These are phyloP conservation scores for Penicillium sp. DNA, from an alignment of 2,329 filamentous ascomycete genomes.

Conservation along the genomic window DNA sequence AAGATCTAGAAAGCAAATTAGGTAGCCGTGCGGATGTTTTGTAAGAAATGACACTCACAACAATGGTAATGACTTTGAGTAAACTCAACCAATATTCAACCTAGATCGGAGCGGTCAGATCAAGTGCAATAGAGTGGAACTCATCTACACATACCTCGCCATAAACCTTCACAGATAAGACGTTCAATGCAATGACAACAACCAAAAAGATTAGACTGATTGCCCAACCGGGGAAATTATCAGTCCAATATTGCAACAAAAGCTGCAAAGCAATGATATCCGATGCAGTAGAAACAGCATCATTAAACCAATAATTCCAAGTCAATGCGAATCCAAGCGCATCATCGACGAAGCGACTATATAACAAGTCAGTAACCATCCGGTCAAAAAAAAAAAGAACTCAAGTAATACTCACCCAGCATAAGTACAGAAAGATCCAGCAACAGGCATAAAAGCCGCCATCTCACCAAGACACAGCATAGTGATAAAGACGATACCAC, in stretches of 20 bases:
- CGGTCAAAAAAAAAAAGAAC: not conserved
- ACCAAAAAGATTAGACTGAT: slow-evolving; percentile 62
- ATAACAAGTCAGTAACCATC: slow-evolving; percentile 1
- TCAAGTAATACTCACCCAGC: slow-evolving; percentile 43
- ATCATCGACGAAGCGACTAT: slow-evolving; percentile 45
- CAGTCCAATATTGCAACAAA: slow-evolving; percentile 60
- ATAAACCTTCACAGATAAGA: slow-evolving; percentile 54
- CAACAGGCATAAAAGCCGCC: slow-evolving; percentile 57
- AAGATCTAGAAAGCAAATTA: slow-evolving; percentile 45
- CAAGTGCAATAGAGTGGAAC: not conserved
- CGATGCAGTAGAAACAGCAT: slow-evolving; percentile 59
- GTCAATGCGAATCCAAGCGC: slow-evolving; percentile 46
- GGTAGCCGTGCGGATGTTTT: slow-evolving; percentile 15
- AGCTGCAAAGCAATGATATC: slow-evolving; percentile 61
- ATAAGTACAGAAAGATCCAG: slow-evolving; percentile 56
- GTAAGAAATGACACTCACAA: slow-evolving; percentile 29
- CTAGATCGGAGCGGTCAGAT: slow-evolving; percentile 17
- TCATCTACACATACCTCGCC: slow-evolving; percentile 46
- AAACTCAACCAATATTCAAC: slow-evolving; percentile 44
- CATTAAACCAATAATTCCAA: slow-evolving; percentile 62
- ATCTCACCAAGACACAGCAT: slow-evolving; percentile 62
- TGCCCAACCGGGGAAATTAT: slow-evolving; percentile 62
- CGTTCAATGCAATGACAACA: slow-evolving; percentile 53
- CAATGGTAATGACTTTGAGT: slow-evolving; percentile 43
- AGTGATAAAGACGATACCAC: slow-evolving; percentile 57